These are phyloP conservation scores for Pseudocercospora fijiensis DNA, from an alignment of 2,329 filamentous ascomycete species.

Conservation along the genomic window DNA sequence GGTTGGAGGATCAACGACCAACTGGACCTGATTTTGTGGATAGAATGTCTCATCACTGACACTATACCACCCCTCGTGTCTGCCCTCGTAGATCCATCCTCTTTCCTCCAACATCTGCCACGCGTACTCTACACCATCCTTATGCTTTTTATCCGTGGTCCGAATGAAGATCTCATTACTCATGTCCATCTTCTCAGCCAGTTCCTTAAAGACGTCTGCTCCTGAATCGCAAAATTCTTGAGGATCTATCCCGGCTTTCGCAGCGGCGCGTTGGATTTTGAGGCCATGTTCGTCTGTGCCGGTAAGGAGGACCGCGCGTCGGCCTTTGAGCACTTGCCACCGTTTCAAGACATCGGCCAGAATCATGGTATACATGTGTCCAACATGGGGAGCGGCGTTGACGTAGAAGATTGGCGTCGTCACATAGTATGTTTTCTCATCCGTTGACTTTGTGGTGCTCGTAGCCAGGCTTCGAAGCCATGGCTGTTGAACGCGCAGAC, in stretches of 20 bases:
- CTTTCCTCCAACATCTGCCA: constrained; percentile 75
- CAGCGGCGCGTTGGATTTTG: constrained; percentile 89
- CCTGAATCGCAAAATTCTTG: constrained; percentile 88
- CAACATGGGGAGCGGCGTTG: constrained; percentile 93
- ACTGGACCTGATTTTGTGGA: constrained; percentile 70
- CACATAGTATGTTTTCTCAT: constrained; percentile 81
- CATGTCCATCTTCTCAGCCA: constrained; percentile 69
- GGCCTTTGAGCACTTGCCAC: constrained; percentile 77
- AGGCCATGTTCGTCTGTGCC: constrained; percentile 97
- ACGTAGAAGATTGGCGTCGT: constrained; percentile 99
- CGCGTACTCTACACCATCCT: constrained; percentile 80
- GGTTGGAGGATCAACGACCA: constrained; percentile 72
- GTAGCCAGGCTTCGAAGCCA: constrained; percentile 22
- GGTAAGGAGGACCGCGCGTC: constrained; percentile 73
- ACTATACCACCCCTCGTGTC: constrained; percentile 82
- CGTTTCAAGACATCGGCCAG: constrained; percentile 88
- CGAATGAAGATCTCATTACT: constrained; percentile 85
- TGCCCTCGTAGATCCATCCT: constrained; percentile 26
- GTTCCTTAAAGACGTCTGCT: constrained; percentile 71
- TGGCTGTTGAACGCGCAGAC: constrained; percentile 21
- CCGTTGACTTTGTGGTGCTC: constrained; percentile 15
- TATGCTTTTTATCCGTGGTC: constrained; percentile 81
- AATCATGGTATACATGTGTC: constrained; percentile 91
- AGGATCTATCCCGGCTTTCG: constrained; percentile 66
- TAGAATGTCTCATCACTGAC: constrained; percentile 97